Base-by-base conservation (phyloP, 2,329 filamentous ascomycete species). In the Aspergillus fischeri region DNA sequence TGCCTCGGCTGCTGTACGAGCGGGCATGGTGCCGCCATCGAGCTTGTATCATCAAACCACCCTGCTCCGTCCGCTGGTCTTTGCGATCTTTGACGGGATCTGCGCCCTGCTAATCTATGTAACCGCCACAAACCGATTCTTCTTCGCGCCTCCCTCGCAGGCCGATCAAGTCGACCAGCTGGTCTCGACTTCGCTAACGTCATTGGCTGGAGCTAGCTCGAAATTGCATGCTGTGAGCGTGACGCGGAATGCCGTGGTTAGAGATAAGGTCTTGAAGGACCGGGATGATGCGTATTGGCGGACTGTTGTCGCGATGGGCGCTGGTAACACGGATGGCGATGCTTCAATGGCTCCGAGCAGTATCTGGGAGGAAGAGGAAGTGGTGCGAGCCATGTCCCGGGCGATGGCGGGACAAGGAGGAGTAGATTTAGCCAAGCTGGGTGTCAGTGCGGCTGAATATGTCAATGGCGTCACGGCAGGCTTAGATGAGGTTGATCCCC, bases 111-210 rank as follows among this genome's bases (percentile, higher is more conserved):
- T 88, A 3, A 78, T 97, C 41, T 97, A 87, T 76, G 79, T 94
- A 3, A 87, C 88, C 2, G 84, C 86, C 17, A 97, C 94, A 4
- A 88, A 92, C 68, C 86, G 92, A 21, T 88, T 89, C 58, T 90
- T 95, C 63, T 83, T 85, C 24, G 77, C 80, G 49, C 83, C 86
- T 14, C 81, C 84, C 0, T 78, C 81, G 0, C 73, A 86, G 0
- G 83, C 86, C 0, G 86, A 90, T 70, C 85, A 90, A 59, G 75
- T 95, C 45, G 87, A 91, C 63, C 73, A 77, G 57, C 71, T 75
- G 2, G 67, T 78, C 7, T 65, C 67, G 11, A 67, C 73, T 1
- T 77, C 80, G 1, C 81, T 84, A 51, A 78, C 82, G 51, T 73
- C 78, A 3, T 73, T 96, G 51, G 82, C 85, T 47, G 75, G 75